Conservation (phyloP, 495 filamentous ascomycete genomes). For the Penicillium arizonense region DNA sequence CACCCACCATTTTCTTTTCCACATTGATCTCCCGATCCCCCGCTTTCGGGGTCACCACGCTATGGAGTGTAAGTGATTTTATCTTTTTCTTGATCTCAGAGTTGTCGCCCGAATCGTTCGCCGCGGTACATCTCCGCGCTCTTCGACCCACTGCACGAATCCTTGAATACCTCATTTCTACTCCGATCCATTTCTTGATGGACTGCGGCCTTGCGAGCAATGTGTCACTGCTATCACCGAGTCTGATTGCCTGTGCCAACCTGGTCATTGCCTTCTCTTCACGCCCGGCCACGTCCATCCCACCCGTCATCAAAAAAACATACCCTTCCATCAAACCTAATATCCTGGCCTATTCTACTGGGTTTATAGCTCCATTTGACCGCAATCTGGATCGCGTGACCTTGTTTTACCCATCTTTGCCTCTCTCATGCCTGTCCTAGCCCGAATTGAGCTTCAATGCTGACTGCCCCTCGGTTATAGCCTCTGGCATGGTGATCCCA, state of each 20-base stretch:
- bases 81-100: conserved; percentile 24
- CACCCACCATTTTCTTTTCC: conserved; percentile 29
- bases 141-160: conserved; percentile 45
- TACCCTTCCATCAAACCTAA: conserved; percentile 37
- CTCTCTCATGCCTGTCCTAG: conserved; percentile 13
- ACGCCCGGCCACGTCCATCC: conserved; percentile 39
- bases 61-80: conserved; percentile 49
- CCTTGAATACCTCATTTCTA: conserved; percentile 21
- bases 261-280: conserved; percentile 23
- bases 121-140: conserved; percentile 46
- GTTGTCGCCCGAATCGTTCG: conserved; percentile 33
- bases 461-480: conserved; percentile 42
- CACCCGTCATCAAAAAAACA: conserved; percentile 44
- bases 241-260: conserved; percentile 23
- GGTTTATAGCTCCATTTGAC: conserved; percentile 24
- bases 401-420: conserved; percentile 22
- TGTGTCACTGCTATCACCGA: conserved; percentile 11
- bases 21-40: conserved; percentile 28
- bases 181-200: conserved; percentile 4
- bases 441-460: conserved; percentile 43
- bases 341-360: conserved; percentile 28
- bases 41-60: conserved; percentile 50
- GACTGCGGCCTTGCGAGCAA: conserved; percentile 7
- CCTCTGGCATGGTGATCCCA: conserved; percentile 55
- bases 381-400: conserved; percentile 36